Percentiles rank a stretch among this genome's conserved stretches.
Evolutionary conservation across 805 yeast species (phyloP).

Genomic region (Yamadazyma nakazawae): DNA sequence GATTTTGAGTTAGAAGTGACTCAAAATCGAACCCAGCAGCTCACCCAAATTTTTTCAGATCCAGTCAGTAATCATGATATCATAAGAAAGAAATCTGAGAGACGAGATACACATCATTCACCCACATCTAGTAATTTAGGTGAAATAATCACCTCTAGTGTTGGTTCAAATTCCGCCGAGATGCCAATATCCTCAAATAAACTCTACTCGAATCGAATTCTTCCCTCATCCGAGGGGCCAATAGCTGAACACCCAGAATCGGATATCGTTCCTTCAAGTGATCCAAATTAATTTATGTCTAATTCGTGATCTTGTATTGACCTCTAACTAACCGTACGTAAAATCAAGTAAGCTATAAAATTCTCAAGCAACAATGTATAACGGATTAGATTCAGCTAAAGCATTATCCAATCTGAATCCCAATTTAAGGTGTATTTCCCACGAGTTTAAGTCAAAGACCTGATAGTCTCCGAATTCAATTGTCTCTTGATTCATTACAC

Average conservation of each 20-base stretch:
- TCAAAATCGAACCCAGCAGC: constrained; percentile 2
- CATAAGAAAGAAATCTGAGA: not conserved
- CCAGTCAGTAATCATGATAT: not conserved
- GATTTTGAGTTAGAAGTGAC: constrained; percentile 1
- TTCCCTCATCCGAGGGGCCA: not conserved
- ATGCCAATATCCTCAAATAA: not conserved
- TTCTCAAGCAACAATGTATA: constrained; percentile 2
- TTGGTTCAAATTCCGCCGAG: no score
- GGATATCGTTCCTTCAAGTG: not conserved
- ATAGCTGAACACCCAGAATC: not conserved
- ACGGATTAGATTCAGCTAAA: constrained; percentile 8
- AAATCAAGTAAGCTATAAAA: not conserved
- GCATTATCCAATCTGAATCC: constrained; percentile 35
- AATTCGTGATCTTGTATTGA: not conserved
- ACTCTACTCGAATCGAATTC: not conserved
- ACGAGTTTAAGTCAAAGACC: constrained; percentile 38
- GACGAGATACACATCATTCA: not conserved
- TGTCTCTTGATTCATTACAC: constrained; percentile 3
- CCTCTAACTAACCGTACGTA: not conserved
- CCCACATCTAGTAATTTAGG: not conserved
- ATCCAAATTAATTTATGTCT: not conserved
- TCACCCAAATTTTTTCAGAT: constrained; percentile 2
- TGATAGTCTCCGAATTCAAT: constrained; percentile 37
- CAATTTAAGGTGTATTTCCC: constrained; percentile 40
- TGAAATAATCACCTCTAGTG: not conserved